Base-by-base conservation (phyloP, 768 basidiomycete genomes). In the Pleurotus giganteus region DNA sequence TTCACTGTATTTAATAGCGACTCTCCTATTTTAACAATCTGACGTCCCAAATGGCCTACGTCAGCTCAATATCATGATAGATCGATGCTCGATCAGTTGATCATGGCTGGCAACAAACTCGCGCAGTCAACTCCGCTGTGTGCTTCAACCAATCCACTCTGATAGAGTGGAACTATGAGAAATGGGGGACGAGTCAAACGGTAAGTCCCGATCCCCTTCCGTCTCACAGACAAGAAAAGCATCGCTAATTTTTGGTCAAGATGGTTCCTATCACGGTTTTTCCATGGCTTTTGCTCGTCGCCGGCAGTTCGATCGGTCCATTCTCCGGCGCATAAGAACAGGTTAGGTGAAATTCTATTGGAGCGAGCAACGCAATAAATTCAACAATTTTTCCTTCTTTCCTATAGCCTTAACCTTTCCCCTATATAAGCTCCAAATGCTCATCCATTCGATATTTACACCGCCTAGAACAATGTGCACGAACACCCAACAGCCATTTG, bases 401-500 rank as follows among this genome's bases (percentile, higher is more conserved):
- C 49, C 31, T 36, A 43, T 29, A 26, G 21, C 27, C 15, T 23
- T 23, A 17, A 17, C 15, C 49, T 44, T 31, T 31, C 11, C 37
- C 50, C 13, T 46, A 55, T 55, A 34, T 55, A 55, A 34, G n/a
- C 29, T 32, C 23, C 43, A 17, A 45, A 55, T 55, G 43, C 21
- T 37, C 27, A 45, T 26, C 17, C 54, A 41, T 13, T 31, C 43
- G 31, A 31, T 34, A 53, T 27, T 53, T 24, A 42, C 49, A 24
- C 36, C 41, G 8, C 52, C 39, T 27, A 11, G 28, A 42, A 43
- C 24, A 21, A 63, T 62, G 60, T 52, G 32, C 28, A 47, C 63
- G 23, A 60, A 60, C 3, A 47, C 58, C 41, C 53, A 60, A 13
- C 52, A 69, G 5, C 49, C 67, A 17, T 79, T 81, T 62, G 77